Percentiles rank a stretch among this genome's conserved stretches.
These are phyloP conservation scores for Cystobasidiaceae sp. DNA, from an alignment of 1,284 basidiomycete genomes.

Conservation along the genomic window DNA sequence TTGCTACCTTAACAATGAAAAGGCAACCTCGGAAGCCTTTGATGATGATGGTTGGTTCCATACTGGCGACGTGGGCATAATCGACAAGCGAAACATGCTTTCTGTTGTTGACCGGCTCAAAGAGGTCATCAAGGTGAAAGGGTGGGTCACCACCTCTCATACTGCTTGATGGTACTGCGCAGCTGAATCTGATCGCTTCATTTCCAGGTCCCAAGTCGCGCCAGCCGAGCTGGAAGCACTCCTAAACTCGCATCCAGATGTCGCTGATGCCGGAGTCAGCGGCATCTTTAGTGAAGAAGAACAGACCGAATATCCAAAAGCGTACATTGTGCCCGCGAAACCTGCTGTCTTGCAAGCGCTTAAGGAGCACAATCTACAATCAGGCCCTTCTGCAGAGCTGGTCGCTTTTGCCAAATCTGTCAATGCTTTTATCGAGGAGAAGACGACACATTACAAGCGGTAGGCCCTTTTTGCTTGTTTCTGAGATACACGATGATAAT, in stretches of 20 bases:
- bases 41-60: constrained; percentile 39
- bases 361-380: neutral
- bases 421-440: neutral
- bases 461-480: neutral
- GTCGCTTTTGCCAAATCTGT: neutral
- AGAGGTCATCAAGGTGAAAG: constrained; percentile 22
- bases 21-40: constrained; percentile 41
- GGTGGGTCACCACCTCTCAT: neutral
- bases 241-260: constrained; percentile 38
- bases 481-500: neutral
- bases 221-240: constrained; percentile 44
- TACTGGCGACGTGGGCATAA: constrained; percentile 40
- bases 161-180: neutral
- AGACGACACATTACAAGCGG: constrained; percentile 3
- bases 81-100: constrained; percentile 37
- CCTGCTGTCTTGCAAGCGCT: neutral
- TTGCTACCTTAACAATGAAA: constrained; percentile 46
- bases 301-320: constrained; percentile 39
- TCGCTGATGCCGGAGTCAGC: constrained; percentile 43
- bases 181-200: neutral
- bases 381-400: neutral
- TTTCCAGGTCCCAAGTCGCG: constrained; percentile 42
- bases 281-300: constrained; percentile 40
- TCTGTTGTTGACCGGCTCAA: constrained; percentile 42
- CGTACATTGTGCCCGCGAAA: constrained; percentile 35